A percentile compares a stretch with the other conserved stretches of the same genome.
Evolutionary conservation across 2,329 filamentous ascomycete genomes (phyloP).

Genomic region (Sarocladium oryzae): DNA sequence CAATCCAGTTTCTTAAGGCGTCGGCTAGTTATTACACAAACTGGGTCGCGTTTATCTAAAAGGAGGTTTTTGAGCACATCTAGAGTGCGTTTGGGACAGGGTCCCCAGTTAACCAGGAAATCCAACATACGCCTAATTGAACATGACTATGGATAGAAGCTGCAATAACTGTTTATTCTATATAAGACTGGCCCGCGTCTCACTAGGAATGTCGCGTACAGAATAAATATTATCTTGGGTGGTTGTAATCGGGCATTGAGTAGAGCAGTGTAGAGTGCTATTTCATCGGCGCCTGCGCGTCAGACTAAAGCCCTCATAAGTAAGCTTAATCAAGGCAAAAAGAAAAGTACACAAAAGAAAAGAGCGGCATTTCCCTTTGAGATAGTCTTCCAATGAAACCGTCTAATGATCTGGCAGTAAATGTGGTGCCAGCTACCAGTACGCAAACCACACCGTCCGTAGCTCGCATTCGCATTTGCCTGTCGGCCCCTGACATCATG

Average conservation of each 20-base stretch:
- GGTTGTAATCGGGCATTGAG: background rate
- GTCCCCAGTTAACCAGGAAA: too few species aligned
- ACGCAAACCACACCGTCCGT: background rate
- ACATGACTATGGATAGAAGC: too few species aligned
- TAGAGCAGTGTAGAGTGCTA: background rate
- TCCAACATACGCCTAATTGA: too few species aligned
- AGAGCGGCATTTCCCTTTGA: background rate
- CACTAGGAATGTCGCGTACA: background rate
- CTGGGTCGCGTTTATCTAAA: too few species aligned
- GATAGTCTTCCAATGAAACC: background rate
- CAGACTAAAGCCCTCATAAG: background rate
- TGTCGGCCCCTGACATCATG: background rate
- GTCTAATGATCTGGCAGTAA: constrained; percentile 1
- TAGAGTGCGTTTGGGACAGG: too few species aligned
- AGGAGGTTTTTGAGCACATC: too few species aligned
- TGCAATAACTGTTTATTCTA: too few species aligned
- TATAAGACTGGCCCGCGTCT: background rate
- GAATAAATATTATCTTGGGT: background rate
- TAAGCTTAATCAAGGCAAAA: background rate
- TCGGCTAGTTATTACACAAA: too few species aligned
- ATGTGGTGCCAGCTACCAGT: background rate
- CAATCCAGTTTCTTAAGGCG: too few species aligned
- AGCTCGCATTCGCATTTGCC: constrained; percentile 3
- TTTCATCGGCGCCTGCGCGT: background rate
- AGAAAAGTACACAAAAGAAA: background rate